Evolutionary conservation across 2,329 filamentous ascomycete species (phyloP), one percentile per base, ranked within the genome.

Genomic region (Diaporthe batatas): DNA sequence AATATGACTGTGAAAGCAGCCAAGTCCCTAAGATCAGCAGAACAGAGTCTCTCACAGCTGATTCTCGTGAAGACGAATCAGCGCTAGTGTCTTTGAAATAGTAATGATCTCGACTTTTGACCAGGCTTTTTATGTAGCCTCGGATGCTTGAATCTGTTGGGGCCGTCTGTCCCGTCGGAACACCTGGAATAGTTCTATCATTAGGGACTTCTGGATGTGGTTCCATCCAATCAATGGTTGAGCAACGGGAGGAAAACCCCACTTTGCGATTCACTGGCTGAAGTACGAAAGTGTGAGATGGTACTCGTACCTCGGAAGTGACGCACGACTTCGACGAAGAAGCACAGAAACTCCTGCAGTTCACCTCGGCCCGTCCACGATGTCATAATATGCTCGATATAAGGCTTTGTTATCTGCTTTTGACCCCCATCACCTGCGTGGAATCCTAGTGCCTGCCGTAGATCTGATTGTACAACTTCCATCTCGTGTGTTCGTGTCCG

Each of bases 371-470:
- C 55, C 0, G 32, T 58, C 55, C 55, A 58, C 6, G 55, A 58
- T 25, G 55, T 11, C 2, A 39, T 0, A 2, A 58, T 16, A 2
- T 58, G 39, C 21, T 58, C 55, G 6, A 58, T 25, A 18, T 42
- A 58, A 58, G 55, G 55, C 2, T 58, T 21, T 2, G 5, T 23
- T 16, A 21, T n/a, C n/a, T n/a, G n/a, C n/a, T n/a, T n/a, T n/a
- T n/a, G n/a, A n/a, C n/a, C n/a, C n/a, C 7, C 0, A 10, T 39
- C 34, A 42, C 34, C 55, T 0, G 0, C 23, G 1, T 7, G 12
- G 2, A 58, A 58, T 42, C 55, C 55, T 1, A 58, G 6, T 25
- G 34, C 55, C 12, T 58, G 10, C 21, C 55, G 3, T 1, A 58
- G 6, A 11, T 11, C 1, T 4, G 57, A 42, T 3, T 2, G 2